Evolutionary conservation across 805 yeast species (phyloP).

Genomic region (Yamadazyma kitorensis): DNA sequence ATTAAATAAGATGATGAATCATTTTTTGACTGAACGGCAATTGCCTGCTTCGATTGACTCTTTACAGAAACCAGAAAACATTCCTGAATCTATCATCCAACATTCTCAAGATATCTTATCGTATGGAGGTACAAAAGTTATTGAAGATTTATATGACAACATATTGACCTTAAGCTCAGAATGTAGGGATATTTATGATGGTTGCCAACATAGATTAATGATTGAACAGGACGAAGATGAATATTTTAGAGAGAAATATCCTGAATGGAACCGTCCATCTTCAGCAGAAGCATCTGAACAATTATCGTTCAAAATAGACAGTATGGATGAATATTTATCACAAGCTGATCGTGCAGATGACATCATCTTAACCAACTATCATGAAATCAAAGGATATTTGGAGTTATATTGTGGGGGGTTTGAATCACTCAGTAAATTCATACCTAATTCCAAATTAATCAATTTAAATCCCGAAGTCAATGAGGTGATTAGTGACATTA

Average conservation of each 20-base stretch:
- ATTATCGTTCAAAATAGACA: conserved; percentile 37
- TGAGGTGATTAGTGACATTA: conserved; percentile 30
- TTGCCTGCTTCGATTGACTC: conserved; percentile 65
- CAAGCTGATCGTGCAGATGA: conserved; percentile 65
- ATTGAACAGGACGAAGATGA: conserved; percentile 58
- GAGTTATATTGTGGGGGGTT: conserved; percentile 42
- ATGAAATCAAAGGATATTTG: conserved; percentile 46
- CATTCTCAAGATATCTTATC: conserved; percentile 53
- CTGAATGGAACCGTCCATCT: conserved; percentile 49
- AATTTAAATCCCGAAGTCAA: conserved; percentile 31
- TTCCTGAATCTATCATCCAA: conserved; percentile 57
- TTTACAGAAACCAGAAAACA: conserved; percentile 50
- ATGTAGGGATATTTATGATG: conserved; percentile 41
- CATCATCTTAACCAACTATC: conserved; percentile 45
- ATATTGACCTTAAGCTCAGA: conserved; percentile 42
- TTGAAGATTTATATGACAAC: conserved; percentile 32
- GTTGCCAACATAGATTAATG: conserved; percentile 43
- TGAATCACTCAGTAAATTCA: conserved; percentile 25
- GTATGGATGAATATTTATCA: conserved; percentile 46
- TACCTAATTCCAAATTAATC: conserved; percentile 41
- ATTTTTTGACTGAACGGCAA: conserved; percentile 45
- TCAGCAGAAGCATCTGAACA: conserved; percentile 46
- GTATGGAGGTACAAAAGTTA: conserved; percentile 48
- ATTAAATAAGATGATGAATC: conserved; percentile 43
- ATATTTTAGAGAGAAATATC: conserved; percentile 35